Conservation (phyloP, 306 rosid genomes). For the Begonia masoniana region DNA sequence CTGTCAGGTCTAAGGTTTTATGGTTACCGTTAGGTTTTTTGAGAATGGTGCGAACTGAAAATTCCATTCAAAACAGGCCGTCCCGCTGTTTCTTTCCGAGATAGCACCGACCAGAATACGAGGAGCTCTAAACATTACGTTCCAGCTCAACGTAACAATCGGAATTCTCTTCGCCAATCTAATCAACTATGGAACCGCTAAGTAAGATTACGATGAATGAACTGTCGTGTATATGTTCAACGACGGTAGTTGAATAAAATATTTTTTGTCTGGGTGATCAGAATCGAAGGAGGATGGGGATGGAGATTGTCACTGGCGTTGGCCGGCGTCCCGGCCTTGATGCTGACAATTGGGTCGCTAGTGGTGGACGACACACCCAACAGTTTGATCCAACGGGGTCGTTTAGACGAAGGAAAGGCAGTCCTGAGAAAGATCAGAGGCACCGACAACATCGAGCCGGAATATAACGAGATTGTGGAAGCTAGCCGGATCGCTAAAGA, state of each 20-base stretch:
- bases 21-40: background rate
- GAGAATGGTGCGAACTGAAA: background rate
- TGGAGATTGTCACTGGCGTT: constrained; percentile 55
- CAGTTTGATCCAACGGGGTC: constrained; percentile 44
- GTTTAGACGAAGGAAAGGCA: constrained; percentile 25
- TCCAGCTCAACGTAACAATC: constrained; percentile 66
- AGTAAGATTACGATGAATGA: constrained; percentile 23
- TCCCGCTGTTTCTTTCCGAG: constrained; percentile 82
- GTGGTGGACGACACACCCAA: constrained; percentile 39
- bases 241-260: background rate
- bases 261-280: background rate
- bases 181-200: constrained; percentile 59
- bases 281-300: constrained; percentile 40
- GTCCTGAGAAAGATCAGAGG: constrained; percentile 48
- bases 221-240: background rate
- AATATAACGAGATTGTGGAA: constrained; percentile 31
- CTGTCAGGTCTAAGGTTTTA: background rate
- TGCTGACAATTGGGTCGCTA: constrained; percentile 28
- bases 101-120: constrained; percentile 93
- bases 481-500: constrained; percentile 34
- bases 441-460: constrained; percentile 30
- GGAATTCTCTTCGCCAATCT: constrained; percentile 78
- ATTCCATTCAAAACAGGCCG: constrained; percentile 40
- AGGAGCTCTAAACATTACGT: constrained; percentile 76
- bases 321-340: constrained; percentile 34